phyloP scores from a whole-genome alignment of 192 early-diverging fungal species.

The Allomyces macrogynus region DNA sequence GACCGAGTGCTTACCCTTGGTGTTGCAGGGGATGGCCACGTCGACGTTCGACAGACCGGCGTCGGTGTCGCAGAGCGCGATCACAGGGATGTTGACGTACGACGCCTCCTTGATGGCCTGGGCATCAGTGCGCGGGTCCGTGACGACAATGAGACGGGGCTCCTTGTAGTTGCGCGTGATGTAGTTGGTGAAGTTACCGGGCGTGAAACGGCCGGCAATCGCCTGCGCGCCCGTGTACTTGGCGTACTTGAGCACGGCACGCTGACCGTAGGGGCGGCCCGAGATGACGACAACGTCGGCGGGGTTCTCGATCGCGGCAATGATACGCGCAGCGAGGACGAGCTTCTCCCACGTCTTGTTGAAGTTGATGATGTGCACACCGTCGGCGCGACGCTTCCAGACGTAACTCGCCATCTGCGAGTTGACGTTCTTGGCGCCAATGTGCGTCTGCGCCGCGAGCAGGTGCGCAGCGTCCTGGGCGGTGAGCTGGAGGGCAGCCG shows the following conservation, averaged over 20 bases:
- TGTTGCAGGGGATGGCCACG: constrained; percentile 99
- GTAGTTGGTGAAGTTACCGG: constrained; percentile 99
- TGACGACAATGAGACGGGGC: constrained; percentile 91
- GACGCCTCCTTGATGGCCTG: constrained; percentile 98
- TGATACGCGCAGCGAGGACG: constrained; percentile 93
- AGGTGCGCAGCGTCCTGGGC: constrained; percentile 87
- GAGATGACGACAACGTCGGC: constrained; percentile 94
- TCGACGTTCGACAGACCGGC: constrained; percentile 85
- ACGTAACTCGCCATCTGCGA: constrained; percentile 88
- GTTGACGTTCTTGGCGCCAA: constrained; percentile 96
- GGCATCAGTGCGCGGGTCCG: constrained; percentile 94
- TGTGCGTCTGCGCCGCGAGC: constrained; percentile 89
- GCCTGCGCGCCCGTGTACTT: constrained; percentile 96
- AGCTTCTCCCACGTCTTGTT: constrained; percentile 99
- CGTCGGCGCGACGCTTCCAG: constrained; percentile 92
- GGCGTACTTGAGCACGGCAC: constrained; percentile 96
- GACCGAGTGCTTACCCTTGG: constrained; percentile 96
- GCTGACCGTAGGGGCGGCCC: constrained; percentile 91
- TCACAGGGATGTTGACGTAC: constrained; percentile 99
- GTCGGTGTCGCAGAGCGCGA: constrained; percentile 97
- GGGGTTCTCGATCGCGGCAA: constrained; percentile 96
- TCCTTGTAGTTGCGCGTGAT: constrained; percentile 99
- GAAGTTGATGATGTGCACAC: constrained; percentile 96
- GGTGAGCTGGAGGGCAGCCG: constrained; percentile 49
- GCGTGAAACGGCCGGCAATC: constrained; percentile 99